Conservation (phyloP, 202 grass and related monocot species). For the Panicum virgatum region DNA sequence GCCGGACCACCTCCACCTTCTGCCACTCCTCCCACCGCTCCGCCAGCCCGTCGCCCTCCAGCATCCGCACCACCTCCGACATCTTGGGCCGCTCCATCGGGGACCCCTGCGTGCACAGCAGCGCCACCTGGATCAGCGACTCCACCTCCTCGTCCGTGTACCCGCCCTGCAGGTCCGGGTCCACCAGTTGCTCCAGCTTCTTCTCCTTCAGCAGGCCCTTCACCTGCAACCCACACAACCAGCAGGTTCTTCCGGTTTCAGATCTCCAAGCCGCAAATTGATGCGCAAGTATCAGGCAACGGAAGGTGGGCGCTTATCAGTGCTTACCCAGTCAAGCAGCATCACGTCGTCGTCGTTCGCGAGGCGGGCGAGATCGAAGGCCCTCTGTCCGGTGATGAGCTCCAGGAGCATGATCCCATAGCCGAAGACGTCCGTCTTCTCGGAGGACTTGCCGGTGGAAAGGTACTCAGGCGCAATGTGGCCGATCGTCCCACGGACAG, state of each 20-base stretch:
- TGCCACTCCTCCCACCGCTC: conserved; percentile 99
- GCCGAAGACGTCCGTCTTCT: conserved; percentile 92
- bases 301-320: too few species aligned
- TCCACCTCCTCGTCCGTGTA: conserved; percentile 72
- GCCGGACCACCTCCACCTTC: conserved; percentile 82
- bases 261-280: neutral
- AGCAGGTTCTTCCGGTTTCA: neutral
- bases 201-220: conserved; percentile 79
- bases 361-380: conserved; percentile 74
- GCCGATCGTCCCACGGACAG: conserved; percentile 74
- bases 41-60: conserved; percentile 80
- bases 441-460: conserved; percentile 74
- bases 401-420: conserved; percentile 95
- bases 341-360: conserved; percentile 84
- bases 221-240: conserved; percentile 47
- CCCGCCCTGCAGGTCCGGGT: conserved; percentile 62
- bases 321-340: conserved; percentile 88
- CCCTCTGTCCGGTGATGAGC: conserved; percentile 89
- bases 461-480: conserved; percentile 92
- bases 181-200: conserved; percentile 72
- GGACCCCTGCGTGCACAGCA: conserved; percentile 76
- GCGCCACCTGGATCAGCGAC: conserved; percentile 79
- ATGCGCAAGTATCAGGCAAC: neutral
- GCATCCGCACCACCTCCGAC: conserved; percentile 94
- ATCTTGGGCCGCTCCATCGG: conserved; percentile 85